Evolutionary conservation across 805 yeast genomes (phyloP).

Genomic region (Isabelozyma pseudorhagii): DNA sequence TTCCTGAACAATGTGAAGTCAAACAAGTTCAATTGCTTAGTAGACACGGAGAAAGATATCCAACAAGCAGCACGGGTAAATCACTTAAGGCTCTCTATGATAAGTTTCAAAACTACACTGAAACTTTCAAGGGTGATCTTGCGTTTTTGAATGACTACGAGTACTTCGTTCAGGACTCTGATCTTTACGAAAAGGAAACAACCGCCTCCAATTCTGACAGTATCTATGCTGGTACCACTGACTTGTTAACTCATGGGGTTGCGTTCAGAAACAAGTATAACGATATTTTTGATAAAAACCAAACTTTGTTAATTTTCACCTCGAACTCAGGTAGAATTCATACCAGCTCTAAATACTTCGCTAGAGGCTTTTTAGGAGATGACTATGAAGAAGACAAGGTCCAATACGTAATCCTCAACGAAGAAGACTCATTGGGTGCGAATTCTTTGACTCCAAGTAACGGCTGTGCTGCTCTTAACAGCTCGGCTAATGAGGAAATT

Average conservation of each 20-base stretch:
- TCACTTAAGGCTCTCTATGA: constrained; percentile 21
- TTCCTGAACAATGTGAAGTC: constrained; percentile 49
- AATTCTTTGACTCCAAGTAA: constrained; percentile 57
- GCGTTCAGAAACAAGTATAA: constrained; percentile 48
- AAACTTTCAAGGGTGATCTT: constrained; percentile 45
- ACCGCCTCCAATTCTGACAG: constrained; percentile 39
- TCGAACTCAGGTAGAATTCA: constrained; percentile 55
- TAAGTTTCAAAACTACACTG: constrained; percentile 22
- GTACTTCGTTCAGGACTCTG: constrained; percentile 40
- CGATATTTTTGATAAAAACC: constrained; percentile 36
- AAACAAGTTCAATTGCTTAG: constrained; percentile 69
- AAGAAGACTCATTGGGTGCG: constrained; percentile 48
- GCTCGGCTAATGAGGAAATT: constrained; percentile 19
- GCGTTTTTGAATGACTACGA: constrained; percentile 52
- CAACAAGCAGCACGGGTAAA: constrained; percentile 28
- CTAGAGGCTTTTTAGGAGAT: constrained; percentile 56
- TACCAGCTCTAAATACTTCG: constrained; percentile 54
- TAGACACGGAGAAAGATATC: constrained; percentile 77
- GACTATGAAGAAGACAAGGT: constrained; percentile 26
- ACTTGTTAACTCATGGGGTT: constrained; percentile 50
- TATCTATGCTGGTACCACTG: constrained; percentile 51
- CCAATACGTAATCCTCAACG: constrained; percentile 43
- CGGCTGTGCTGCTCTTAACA: constrained; percentile 39
- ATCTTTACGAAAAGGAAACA: constrained; percentile 49
- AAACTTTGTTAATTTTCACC: constrained; percentile 48